These are phyloP conservation scores for Diddensiella transvaalensis DNA, from an alignment of 805 yeast genomes.

Conservation along the genomic window DNA sequence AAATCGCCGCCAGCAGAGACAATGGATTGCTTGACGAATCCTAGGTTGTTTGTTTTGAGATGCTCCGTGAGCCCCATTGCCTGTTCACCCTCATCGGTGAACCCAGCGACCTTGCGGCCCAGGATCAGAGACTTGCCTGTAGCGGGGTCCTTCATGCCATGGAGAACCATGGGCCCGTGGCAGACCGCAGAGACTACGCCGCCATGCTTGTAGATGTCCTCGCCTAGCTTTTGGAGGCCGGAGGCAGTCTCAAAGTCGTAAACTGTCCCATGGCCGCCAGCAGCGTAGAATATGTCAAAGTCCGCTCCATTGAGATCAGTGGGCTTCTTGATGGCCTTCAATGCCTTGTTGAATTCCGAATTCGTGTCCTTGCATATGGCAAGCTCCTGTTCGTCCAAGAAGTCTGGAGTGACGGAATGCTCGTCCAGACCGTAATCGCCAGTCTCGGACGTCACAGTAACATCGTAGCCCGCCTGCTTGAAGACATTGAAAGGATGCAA, in stretches of 20 bases:
- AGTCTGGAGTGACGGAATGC: constrained; percentile 45
- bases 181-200: constrained; percentile 65
- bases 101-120: constrained; percentile 59
- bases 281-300: constrained; percentile 53
- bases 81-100: constrained; percentile 53
- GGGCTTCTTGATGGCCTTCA: constrained; percentile 44
- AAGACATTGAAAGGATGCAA: constrained; percentile 54
- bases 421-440: constrained; percentile 58
- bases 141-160: constrained; percentile 40
- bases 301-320: constrained; percentile 46
- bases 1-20: constrained; percentile 42
- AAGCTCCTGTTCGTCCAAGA: constrained; percentile 44
- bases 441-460: constrained; percentile 55
- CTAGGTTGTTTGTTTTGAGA: constrained; percentile 31
- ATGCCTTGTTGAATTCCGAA: constrained; percentile 39
- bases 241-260: constrained; percentile 56
- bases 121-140: constrained; percentile 45
- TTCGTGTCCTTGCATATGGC: constrained; percentile 37
- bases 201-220: constrained; percentile 44
- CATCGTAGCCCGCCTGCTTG: constrained; percentile 46
- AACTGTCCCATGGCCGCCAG: constrained; percentile 64
- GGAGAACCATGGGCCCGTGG: constrained; percentile 63
- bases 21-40: constrained; percentile 40
- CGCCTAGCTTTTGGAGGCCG: constrained; percentile 44
- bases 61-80: constrained; percentile 29